Base-by-base conservation (phyloP, 2,329 filamentous ascomycete species). In the Plenodomus tracheiphilus region DNA sequence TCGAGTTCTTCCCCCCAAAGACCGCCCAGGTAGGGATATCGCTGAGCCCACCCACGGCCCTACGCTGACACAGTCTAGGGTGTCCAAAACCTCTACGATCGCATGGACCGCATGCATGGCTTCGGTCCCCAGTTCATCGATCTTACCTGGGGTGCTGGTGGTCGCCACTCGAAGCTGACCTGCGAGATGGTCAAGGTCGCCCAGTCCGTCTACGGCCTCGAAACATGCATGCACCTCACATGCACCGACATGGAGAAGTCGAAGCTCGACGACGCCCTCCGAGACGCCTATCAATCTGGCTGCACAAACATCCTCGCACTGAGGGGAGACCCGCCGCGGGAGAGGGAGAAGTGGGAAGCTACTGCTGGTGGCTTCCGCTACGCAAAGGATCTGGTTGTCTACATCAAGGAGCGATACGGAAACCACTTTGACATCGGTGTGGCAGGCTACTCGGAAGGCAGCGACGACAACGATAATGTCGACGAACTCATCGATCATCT, bases 1-100 rank as follows among this genome's bases (percentile, higher is more conserved):
- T 99, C 79, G 94, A 99, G 75, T 99, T 96, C 81, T 99, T 99
- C 77, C 94, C 94, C 43, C 94, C 94, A 34, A 99, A 99, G 79
- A 99, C 94, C 7, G 88, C 90, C 10, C 90, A 94, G 72, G 75
- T 77, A 72, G 49, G 48, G 41, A 28, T 20, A 46, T 17, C 20
- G 19, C 15, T 11, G 25, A 25, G 16, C n/a, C 10, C 19, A 17
- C n/a, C 9, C 18, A 2, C 16, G 28, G 18, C 34, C 15, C 16
- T 20, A 40, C 19, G 32, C 60, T 66, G 52, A 64, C 53, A 17
- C 21, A 17, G 28, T 17, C 32, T 49, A 70, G 77, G 94, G 94
- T 81, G 93, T 99, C 11, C 94, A 99, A 78, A 99, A 99, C 74
- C 86, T 99, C 49, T 99, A 99, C 81, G 94, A 99, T 65, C 90